Conservation (phyloP, 352 stramenopile genomes). For the Globisporangium yorkense region DNA sequence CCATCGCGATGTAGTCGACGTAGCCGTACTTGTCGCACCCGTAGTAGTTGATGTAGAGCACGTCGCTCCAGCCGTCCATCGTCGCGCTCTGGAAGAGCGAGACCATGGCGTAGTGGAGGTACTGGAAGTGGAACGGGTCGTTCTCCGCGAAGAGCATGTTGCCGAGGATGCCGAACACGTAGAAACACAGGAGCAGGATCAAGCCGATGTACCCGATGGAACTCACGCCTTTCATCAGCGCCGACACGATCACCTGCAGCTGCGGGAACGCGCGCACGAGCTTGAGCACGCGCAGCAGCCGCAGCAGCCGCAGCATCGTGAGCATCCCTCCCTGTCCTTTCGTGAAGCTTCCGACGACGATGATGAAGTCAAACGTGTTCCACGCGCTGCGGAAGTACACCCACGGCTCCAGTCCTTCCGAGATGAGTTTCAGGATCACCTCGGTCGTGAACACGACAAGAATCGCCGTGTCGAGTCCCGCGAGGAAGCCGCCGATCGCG, state of each 20-base stretch:
- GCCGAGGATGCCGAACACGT: constrained; percentile 88
- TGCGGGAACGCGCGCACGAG: constrained; percentile 83
- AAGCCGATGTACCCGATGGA: constrained; percentile 88
- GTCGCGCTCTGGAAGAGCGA: constrained; percentile 86
- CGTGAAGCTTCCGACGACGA: constrained; percentile 71
- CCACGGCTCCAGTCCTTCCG: constrained; percentile 75
- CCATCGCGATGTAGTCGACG: constrained; percentile 40
- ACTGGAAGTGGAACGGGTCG: constrained; percentile 87
- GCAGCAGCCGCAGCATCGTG: constrained; percentile 76
- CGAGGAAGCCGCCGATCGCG: constrained; percentile 40
- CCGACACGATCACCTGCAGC: constrained; percentile 87
- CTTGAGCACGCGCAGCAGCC: constrained; percentile 83
- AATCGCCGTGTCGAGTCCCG: constrained; percentile 56
- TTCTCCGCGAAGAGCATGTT: constrained; percentile 88
- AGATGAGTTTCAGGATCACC: constrained; percentile 69
- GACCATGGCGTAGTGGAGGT: constrained; percentile 85
- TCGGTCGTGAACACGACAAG: constrained; percentile 73
- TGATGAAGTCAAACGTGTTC: constrained; percentile 86
- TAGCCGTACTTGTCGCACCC: constrained; percentile 84
- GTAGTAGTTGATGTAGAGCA: constrained; percentile 90
- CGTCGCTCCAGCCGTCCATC: constrained; percentile 89
- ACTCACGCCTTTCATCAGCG: constrained; percentile 80
- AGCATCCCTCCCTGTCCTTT: constrained; percentile 67
- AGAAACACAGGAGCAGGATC: constrained; percentile 88
- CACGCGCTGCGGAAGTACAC: constrained; percentile 63